These are phyloP conservation scores for Pichia rugopelliculosa DNA, from an alignment of 805 yeast genomes.

Conservation along the genomic window DNA sequence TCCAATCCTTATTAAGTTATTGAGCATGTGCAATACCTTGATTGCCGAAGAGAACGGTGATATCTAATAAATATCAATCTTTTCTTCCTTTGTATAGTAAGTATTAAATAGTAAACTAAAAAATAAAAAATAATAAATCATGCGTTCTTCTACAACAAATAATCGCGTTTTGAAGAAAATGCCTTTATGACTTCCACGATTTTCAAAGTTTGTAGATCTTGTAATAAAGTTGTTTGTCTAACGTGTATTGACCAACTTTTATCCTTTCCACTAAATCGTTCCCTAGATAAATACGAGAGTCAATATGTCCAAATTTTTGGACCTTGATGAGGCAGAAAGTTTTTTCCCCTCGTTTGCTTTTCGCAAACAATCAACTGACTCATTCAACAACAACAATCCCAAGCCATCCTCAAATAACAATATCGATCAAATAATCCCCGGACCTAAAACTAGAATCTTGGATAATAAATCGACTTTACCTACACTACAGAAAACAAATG, in stretches of 20 bases:
- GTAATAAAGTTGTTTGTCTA: not conserved
- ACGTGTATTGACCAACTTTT: too few species aligned
- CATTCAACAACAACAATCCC: not conserved
- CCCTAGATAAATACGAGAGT: too few species aligned
- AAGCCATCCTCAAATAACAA: not conserved
- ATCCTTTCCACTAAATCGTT: too few species aligned
- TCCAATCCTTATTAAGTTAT: constrained; percentile 40
- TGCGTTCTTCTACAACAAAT: too few species aligned
- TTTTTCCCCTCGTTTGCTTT: constrained; percentile 3
- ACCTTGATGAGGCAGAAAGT: not conserved
- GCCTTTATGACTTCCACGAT: too few species aligned
- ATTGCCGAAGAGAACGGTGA: constrained; percentile 59
- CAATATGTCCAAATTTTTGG: constrained; percentile 5
- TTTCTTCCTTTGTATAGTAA: not conserved
- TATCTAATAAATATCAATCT: not conserved
- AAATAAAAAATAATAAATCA: too few species aligned
- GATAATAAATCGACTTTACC: not conserved
- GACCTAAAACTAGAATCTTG: not conserved
- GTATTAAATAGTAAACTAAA: too few species aligned
- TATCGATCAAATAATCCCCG: not conserved
- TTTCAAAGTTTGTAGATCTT: too few species aligned
- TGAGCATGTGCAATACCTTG: constrained; percentile 38
- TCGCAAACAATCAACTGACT: not conserved
- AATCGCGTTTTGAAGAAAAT: not conserved
- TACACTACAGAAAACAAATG: not conserved